Evolutionary conservation across 2,329 filamentous ascomycete genomes (phyloP).

Genomic region (Rasamsonia emersonii): DNA sequence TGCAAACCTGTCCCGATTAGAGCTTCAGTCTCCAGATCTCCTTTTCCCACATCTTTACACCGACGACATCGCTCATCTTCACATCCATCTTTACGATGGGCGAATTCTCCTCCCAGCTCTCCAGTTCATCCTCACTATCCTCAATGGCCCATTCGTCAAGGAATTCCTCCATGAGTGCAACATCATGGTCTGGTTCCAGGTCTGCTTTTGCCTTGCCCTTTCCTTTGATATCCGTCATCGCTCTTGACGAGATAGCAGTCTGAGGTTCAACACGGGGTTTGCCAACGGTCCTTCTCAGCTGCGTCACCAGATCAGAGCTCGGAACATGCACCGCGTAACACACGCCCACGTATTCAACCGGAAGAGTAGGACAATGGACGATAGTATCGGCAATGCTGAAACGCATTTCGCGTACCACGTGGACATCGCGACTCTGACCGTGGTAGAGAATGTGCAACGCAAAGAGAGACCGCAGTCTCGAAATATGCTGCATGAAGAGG

Average conservation of each 20-base stretch:
- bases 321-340: constrained; percentile 10
- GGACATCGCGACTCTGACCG: constrained; percentile 7
- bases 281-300: constrained; percentile 4
- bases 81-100: neutral
- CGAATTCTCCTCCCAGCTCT: neutral
- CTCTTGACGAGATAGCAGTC: too few species aligned
- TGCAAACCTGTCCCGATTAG: neutral
- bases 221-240: neutral
- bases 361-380: constrained; percentile 11
- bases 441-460: constrained; percentile 16
- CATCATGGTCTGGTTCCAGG: neutral
- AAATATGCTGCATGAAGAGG: constrained; percentile 14
- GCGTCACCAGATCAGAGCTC: constrained; percentile 2
- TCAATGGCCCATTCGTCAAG: neutral
- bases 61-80: neutral
- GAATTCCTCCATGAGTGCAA: neutral
- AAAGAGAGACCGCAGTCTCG: constrained; percentile 12
- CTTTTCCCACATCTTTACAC: constrained; percentile 1
- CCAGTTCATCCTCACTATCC: constrained; percentile 1
- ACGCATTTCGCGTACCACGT: constrained; percentile 13
- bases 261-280: too few species aligned
- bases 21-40: neutral
- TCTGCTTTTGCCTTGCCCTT: constrained; percentile 2
- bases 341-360: constrained; percentile 16
- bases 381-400: constrained; percentile 14